A percentile compares a stretch with the other conserved stretches of the same genome.
These are phyloP conservation scores for Balansia obtecta DNA, from an alignment of 2,329 filamentous ascomycete species.

Conservation along the genomic window DNA sequence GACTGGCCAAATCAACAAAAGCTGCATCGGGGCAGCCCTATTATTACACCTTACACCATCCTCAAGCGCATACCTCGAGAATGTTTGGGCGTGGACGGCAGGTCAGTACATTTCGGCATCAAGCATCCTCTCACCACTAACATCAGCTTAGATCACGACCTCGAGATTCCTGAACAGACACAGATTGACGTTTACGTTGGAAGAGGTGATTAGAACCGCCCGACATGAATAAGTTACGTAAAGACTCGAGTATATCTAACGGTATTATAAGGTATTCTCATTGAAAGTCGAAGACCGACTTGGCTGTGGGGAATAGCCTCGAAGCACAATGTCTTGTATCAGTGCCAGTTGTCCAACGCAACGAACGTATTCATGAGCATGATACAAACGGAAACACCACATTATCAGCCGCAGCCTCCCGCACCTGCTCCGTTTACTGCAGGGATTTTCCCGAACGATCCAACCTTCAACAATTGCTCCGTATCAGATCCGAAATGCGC, in stretches of 20 bases:
- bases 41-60: constrained; percentile 32
- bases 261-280: constrained; percentile 12
- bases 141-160: neutral
- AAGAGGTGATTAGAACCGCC: constrained; percentile 16
- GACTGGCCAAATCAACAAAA: constrained; percentile 19
- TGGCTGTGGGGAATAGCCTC: constrained; percentile 18
- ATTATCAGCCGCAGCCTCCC: constrained; percentile 15
- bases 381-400: constrained; percentile 52
- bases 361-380: constrained; percentile 42
- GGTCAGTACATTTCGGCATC: constrained; percentile 34
- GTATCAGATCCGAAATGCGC: neutral
- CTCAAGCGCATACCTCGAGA: constrained; percentile 36
- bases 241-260: no score
- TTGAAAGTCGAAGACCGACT: constrained; percentile 18
- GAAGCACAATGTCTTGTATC: constrained; percentile 38
- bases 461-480: neutral
- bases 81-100: constrained; percentile 54
- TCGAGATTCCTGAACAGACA: constrained; percentile 2
- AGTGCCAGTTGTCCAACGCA: constrained; percentile 33
- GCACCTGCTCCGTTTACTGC: constrained; percentile 11
- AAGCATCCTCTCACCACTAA: neutral
- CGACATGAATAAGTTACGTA: neutral
- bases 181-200: constrained; percentile 23
- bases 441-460: neutral
- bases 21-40: constrained; percentile 48